Percentiles rank a stretch among this genome's conserved stretches.
Evolutionary conservation across 345 rosid genomes (phyloP).

Genomic region (Eucalyptus cloeziana): DNA sequence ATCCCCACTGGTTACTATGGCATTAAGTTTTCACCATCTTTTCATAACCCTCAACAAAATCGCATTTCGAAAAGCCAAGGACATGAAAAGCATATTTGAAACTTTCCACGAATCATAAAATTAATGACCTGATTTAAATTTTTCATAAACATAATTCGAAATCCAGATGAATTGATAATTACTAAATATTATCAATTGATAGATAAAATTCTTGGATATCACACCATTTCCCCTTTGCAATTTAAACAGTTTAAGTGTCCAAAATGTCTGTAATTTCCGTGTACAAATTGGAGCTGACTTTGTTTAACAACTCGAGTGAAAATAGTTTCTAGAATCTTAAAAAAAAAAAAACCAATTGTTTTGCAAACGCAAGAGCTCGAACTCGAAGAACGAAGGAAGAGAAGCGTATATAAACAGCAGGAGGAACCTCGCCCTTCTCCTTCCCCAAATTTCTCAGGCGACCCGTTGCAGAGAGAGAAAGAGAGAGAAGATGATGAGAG

Average conservation of each 20-base stretch:
- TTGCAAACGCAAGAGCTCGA: not conserved
- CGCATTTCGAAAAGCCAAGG: accelerated
- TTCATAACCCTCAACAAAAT: not conserved
- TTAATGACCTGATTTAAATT: no score
- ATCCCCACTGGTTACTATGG: accelerated
- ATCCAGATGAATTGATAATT: not conserved
- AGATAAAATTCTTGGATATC: not conserved
- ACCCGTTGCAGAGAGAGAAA: not conserved
- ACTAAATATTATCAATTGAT: not conserved
- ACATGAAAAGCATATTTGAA: not conserved
- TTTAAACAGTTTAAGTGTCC: accelerated
- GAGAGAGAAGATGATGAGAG: not conserved
- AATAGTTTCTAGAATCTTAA: no score
- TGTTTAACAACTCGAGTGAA: no score
- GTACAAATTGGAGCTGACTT: no score
- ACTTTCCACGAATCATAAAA: no score
- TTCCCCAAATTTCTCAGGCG: not conserved
- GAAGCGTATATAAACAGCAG: not conserved
- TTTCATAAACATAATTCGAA: accelerated
- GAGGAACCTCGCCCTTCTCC: not conserved
- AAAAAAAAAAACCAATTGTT: not conserved
- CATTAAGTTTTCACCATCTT: not conserved
- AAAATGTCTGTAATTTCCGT: not conserved
- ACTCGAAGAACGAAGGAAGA: not conserved
- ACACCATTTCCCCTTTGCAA: not conserved